Evolutionary conservation across 2,329 filamentous ascomycete species (phyloP), one percentile per base, ranked within the genome.

Genomic region (Clathrospora elynae): DNA sequence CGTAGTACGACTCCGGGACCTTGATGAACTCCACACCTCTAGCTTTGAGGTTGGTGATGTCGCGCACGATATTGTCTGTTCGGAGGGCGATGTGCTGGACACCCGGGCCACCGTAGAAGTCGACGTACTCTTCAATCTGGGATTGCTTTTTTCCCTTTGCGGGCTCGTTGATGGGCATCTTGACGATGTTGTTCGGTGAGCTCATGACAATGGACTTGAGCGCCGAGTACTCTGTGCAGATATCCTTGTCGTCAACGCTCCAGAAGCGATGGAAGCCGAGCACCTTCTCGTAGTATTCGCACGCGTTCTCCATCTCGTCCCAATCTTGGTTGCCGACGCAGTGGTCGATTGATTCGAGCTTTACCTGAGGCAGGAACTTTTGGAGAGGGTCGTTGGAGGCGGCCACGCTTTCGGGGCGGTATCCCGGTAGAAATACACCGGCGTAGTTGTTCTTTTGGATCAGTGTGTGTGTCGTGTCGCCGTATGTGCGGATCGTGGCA

Each of bases 151-250:
- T 93, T 46, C 91, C 92, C 1, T 82, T 77, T 0, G 92, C 92
- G 2, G 92, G 92, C 75, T 96, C 91, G 77, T 96, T 96, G 80
- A 97, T 95, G 62, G 92, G 92, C 90, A 96, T 96, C 76, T 96
- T 96, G 72, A 96, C 90, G 4, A 87, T 71, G 44, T 92, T 87
- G 75, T 91, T 89, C 47, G 84, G 83, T 4, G 85, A 89, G 28
- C 87, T 83, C 90, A 96, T 96, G 66, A 96, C 92, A 62, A 96
- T 85, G 63, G 83, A 88, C 73, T 86, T 90, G 33, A 96, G 79
- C 7, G 92, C 90, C 1, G 86, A 90, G 79, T 89, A 96, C 67
- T 95, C 90, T 55, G 88, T 96, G 79, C 84, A 89, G 73, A 96
- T 95, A 68, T 95, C 84, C 57, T 83, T 87, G 77, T 96, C 92